Conservation (phyloP, 2,329 filamentous ascomycete genomes). For the Diplodia mutila region DNA sequence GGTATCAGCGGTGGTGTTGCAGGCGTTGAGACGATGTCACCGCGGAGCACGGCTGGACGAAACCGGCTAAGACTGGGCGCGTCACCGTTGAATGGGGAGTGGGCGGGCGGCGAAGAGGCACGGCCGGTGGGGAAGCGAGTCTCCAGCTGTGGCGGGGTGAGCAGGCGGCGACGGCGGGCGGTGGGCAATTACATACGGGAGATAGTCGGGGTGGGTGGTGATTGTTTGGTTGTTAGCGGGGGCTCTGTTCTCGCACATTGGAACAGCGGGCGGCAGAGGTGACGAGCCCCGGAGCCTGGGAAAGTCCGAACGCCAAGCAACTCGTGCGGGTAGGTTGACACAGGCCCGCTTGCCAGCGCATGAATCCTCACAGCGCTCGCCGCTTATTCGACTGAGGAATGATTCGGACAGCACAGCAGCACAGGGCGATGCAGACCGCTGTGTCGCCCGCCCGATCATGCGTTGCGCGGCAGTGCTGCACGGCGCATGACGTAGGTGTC, state of each 20-base stretch:
- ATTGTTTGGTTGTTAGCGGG: constrained; percentile 26
- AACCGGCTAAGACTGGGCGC: constrained; percentile 26
- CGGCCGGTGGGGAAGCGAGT: constrained; percentile 19
- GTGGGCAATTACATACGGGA: constrained; percentile 24
- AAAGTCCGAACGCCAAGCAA: constrained; percentile 25
- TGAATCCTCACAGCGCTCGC: constrained; percentile 22
- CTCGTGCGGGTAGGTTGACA: background rate
- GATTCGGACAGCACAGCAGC: constrained; percentile 18
- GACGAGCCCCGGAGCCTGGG: constrained; percentile 23
- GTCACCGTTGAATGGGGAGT: constrained; percentile 25
- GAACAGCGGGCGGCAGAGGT: constrained; percentile 21
- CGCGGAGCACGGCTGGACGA: constrained; percentile 25
- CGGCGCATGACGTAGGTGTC: constrained; percentile 20
- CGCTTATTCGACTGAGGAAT: constrained; percentile 10
- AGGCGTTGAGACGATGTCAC: constrained; percentile 25
- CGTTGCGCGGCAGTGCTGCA: constrained; percentile 12
- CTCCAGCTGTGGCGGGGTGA: constrained; percentile 24
- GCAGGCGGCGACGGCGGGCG: constrained; percentile 11
- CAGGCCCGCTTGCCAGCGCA: constrained; percentile 17
- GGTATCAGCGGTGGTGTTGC: constrained; percentile 25
- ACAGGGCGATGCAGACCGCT: constrained; percentile 19
- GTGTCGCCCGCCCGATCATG: constrained; percentile 18
- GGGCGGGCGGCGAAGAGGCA: constrained; percentile 18
- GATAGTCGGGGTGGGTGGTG: constrained; percentile 24
- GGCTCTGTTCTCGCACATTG: constrained; percentile 21